These are phyloP conservation scores for Scutellaria barbata DNA, from an alignment of 257 asterid species.

Conservation along the genomic window DNA sequence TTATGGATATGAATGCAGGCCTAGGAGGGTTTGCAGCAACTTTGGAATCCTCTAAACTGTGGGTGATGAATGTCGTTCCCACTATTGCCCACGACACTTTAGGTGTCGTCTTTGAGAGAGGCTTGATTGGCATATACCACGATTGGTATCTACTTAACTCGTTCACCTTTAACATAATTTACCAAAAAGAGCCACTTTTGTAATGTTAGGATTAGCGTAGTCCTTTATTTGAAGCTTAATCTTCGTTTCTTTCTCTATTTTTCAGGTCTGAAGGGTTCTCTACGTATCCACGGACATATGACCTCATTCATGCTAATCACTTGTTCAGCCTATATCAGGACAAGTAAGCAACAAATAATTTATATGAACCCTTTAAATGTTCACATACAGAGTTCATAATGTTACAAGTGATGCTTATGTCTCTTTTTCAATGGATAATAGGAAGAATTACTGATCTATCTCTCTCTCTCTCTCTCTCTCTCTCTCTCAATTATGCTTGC, in stretches of 20 bases:
- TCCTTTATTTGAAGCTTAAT: slow-evolving; percentile 29
- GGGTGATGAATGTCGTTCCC: slow-evolving; percentile 97
- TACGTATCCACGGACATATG: slow-evolving; percentile 93
- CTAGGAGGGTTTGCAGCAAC: slow-evolving; percentile 94
- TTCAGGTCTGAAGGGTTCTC: slow-evolving; percentile 96
- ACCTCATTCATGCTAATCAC: slow-evolving; percentile 79
- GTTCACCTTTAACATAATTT: slow-evolving; percentile 3
- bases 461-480: no score
- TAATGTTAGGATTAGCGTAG: neutral
- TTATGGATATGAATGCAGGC: slow-evolving; percentile 95
- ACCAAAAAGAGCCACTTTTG: neutral
- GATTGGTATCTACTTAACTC: slow-evolving; percentile 65
- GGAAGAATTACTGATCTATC: neutral
- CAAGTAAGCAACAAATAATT: slow-evolving; percentile 56
- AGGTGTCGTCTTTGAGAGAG: slow-evolving; percentile 78
- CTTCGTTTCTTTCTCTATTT: neutral
- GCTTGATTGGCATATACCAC: slow-evolving; percentile 90
- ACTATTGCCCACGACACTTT: slow-evolving; percentile 70
- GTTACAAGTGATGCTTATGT: no score
- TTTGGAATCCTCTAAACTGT: slow-evolving; percentile 70
- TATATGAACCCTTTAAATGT: neutral
- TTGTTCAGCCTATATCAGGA: slow-evolving; percentile 71
- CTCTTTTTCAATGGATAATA: no score
- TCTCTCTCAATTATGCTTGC: neutral
- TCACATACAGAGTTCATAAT: neutral